Evolutionary conservation across 148 eudicot species (phyloP).

Genomic region (Amaranthus hypochondriacus): DNA sequence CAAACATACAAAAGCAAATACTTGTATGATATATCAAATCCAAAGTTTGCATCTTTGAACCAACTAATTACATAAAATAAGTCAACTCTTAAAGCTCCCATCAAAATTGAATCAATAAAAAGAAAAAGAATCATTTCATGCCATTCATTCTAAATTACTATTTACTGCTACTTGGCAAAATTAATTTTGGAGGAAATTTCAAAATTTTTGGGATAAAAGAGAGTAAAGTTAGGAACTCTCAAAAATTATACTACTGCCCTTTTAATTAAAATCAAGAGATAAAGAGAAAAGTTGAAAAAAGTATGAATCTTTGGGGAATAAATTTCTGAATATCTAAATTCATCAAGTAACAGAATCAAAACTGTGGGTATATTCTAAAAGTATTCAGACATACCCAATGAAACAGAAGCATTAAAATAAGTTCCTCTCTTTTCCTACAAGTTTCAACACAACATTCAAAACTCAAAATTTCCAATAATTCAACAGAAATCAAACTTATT

Average conservation of each 20-base stretch:
- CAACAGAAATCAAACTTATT: not conserved
- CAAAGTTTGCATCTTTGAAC: not conserved
- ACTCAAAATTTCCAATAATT: not conserved
- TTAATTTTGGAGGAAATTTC: no score
- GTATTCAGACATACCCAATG: not conserved
- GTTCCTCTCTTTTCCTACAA: not conserved
- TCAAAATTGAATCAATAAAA: not conserved
- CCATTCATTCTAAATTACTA: no score
- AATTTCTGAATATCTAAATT: not conserved
- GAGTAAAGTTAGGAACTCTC: not conserved
- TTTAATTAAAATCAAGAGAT: not conserved
- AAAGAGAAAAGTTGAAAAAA: not conserved
- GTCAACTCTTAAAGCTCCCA: not conserved
- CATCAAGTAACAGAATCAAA: not conserved
- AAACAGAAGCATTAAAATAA: not conserved
- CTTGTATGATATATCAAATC: not conserved
- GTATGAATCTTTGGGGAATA: constrained; percentile 13
- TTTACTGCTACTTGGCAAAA: no score
- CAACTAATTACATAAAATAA: no score
- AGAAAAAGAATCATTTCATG: no score
- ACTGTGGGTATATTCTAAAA: not conserved
- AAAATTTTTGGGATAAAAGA: no score
- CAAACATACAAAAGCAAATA: not conserved
- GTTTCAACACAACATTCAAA: not conserved
- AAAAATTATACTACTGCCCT: not conserved